Base-by-base conservation (phyloP, 2,329 filamentous ascomycete genomes). In the Fusarium pininemorale region DNA sequence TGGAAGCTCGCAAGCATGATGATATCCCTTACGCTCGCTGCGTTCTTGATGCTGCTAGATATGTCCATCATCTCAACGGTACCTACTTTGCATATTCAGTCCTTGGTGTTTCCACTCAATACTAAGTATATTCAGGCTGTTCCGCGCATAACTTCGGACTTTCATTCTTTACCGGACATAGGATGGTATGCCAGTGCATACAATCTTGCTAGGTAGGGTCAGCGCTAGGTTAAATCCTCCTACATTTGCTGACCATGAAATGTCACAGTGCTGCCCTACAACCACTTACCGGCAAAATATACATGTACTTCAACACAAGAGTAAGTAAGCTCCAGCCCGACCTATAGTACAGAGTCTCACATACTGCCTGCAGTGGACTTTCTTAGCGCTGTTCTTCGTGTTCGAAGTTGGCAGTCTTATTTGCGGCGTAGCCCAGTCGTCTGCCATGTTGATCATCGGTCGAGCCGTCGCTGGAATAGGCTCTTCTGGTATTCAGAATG, bases 121-220 rank as follows among this genome's bases (percentile, higher is more conserved):
- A 35, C 58, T 75, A 24, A 55, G n/a, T 32, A 26, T 37, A 20
- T 37, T 48, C n/a, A 84, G 83, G 83, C 87, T 7, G 83, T 87
- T 59, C 87, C 87, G 2, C 79, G 80, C 55, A 89, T 89, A 63
- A 88, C 87, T 0, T 84, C 82, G 51, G 81, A 86, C 26, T 87
- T 88, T 77, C 83, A 88, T 63, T 84, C 85, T 18, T 79, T 89
- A 2, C 76, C 80, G 6, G 87, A 90, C 72, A 85, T 90, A 20
- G 88, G 87, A 42, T 90, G 88, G 88, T 90, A 90, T 75, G 85
- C 84, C 7, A 85, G 84, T 55, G 84, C 85, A 26, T 88, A 87
- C 73, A 83, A 84, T 39, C 80, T 89, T 42, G 79, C 84, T 20
- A 86, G 81, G 82, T 83, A 81, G 54, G 76, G 39, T 62, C 45